A percentile compares a stretch with the other conserved stretches of the same genome.
Evolutionary conservation across 2,329 filamentous ascomycete genomes (phyloP).

Genomic region (Ampelomyces quisqualis): DNA sequence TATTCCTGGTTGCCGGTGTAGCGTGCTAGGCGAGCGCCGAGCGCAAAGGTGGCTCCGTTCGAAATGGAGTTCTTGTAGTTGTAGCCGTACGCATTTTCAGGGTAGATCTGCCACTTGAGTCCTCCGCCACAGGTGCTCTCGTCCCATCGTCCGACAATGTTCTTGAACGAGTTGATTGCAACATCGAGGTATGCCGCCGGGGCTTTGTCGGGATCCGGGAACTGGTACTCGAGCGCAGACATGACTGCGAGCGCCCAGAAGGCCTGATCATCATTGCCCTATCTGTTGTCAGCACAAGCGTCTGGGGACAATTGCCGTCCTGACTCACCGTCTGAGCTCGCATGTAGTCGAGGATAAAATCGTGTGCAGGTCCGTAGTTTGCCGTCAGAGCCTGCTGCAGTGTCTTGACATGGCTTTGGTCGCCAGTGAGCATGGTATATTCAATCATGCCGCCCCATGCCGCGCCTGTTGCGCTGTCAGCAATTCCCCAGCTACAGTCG

Average conservation of each 20-base stretch:
- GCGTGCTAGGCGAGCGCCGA: constrained; percentile 72
- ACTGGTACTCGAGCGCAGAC: constrained; percentile 67
- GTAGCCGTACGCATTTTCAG: constrained; percentile 69
- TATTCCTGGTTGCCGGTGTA: constrained; percentile 63
- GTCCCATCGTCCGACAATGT: constrained; percentile 71
- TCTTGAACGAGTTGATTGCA: constrained; percentile 70
- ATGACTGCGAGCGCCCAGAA: constrained; percentile 72
- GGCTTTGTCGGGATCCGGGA: constrained; percentile 58
- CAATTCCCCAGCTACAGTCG: not conserved
- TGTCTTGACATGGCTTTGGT: constrained; percentile 46
- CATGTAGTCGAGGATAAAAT: constrained; percentile 49
- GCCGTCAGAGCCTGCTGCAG: constrained; percentile 48
- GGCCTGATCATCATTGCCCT: constrained; percentile 74
- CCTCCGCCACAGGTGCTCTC: constrained; percentile 67
- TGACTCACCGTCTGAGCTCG: constrained; percentile 32
- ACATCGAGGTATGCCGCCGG: constrained; percentile 61
- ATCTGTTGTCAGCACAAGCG: constrained; percentile 6
- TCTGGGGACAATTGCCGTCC: not conserved
- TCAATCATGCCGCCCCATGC: constrained; percentile 42
- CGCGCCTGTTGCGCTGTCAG: not conserved
- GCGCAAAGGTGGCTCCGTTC: constrained; percentile 81
- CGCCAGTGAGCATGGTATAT: constrained; percentile 51
- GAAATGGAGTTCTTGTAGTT: constrained; percentile 81
- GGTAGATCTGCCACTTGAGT: constrained; percentile 78
- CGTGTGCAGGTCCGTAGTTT: constrained; percentile 45